Base-by-base conservation (phyloP, 169 alveolate species). In the Plasmodium billcollinsi region DNA sequence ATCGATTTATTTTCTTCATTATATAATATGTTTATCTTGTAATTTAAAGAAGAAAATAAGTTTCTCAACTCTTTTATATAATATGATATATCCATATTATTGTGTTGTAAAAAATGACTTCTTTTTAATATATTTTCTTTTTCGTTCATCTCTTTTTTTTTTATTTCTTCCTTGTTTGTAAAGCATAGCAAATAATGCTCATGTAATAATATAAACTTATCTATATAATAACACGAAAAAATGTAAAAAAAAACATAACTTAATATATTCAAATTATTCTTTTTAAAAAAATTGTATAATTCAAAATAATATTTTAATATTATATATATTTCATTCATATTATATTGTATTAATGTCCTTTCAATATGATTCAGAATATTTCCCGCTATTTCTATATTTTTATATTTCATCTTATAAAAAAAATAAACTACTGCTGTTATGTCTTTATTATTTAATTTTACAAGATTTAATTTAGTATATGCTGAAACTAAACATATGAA, bases 401-500 rank as follows among this genome's bases (percentile, higher is more conserved):
- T 47, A 21, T 70, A 49, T n/a, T 49, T 15, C 14, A 47, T 52
- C 33, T 54, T 72, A 43, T 20, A 12, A n/a, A 63, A 58, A 14
- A 24, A 65, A 21, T 21, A 49, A 15, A 76, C 63, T 6, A 76
- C 18, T 0, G 89, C 89, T 33, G 73, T 39, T 18, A 76, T 65
- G 15, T 76, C 89, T 21, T 76, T 43, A 33, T 11, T 63, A 12
- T 56, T 20, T 9, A 76, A 14, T 2, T 24, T 15, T 2, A 20
- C 15, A 14, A 76, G 21, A 56, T 76, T 1, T 7, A 2, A 8
- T 21, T 29, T 15, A 0, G 18, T 56, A 20, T 5, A 49, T 11
- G 12, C 29, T 18, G 26, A n/a, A 18, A 76, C 56, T 12, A 45
- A 12, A 21, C 12, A 5, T 11, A 56, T 18, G n/a, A 63, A 76